A percentile compares a stretch with the other conserved stretches of the same genome.
Evolutionary conservation across 1,284 basidiomycete species (phyloP).

Genomic region (Inonotus hispidus): DNA sequence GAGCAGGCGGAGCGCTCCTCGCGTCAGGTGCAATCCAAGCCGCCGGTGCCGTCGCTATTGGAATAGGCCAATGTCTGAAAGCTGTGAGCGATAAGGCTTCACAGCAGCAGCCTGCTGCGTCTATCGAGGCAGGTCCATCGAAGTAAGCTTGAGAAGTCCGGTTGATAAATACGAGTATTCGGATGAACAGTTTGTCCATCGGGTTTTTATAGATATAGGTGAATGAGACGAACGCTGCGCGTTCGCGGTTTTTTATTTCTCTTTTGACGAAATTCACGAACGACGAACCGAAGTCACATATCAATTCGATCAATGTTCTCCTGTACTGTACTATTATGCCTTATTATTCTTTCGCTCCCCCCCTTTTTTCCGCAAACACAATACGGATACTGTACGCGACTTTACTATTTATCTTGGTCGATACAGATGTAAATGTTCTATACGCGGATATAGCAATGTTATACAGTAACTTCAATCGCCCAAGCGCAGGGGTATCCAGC

Average conservation of each 20-base stretch:
- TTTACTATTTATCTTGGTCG: background rate
- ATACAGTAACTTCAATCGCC: background rate
- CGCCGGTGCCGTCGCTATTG: conserved; percentile 68
- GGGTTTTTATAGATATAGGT: background rate
- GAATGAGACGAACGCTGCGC: background rate
- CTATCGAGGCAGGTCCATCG: background rate
- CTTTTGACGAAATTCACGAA: background rate
- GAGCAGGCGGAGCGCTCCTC: conserved; percentile 62
- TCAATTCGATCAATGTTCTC: background rate
- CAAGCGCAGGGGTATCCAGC: background rate
- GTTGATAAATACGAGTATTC: background rate
- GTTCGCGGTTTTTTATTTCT: background rate
- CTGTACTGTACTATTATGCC: background rate
- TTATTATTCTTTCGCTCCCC: background rate
- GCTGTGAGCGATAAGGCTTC: conserved; percentile 35
- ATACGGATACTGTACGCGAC: background rate
- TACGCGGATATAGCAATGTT: background rate
- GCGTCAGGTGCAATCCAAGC: conserved; percentile 69
- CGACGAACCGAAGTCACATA: background rate
- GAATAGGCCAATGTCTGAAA: conserved; percentile 52
- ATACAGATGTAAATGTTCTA: background rate
- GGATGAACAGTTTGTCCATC: background rate
- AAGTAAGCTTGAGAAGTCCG: background rate
- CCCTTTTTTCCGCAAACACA: background rate
- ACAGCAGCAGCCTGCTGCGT: background rate